phyloP scores from a whole-genome alignment of 345 rosid species.

The Durio zibethinus region DNA sequence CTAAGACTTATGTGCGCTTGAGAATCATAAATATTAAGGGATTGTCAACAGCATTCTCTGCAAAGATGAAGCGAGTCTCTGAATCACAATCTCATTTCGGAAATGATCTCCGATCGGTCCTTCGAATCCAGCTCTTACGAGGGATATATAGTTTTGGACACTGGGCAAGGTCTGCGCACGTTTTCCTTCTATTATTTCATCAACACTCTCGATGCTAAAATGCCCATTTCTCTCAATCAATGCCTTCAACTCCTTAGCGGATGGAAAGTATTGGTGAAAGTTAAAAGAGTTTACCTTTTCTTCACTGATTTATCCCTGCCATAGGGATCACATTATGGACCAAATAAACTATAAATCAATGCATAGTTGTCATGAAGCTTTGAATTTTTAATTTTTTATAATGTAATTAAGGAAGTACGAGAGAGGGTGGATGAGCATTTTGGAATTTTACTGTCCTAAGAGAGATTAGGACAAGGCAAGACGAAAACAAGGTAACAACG shows the following conservation, averaged over 20 bases:
- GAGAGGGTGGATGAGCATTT: too few species aligned
- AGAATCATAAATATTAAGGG: background rate
- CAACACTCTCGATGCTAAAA: constrained; percentile 10
- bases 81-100: background rate
- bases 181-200: background rate
- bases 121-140: constrained; percentile 12
- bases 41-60: background rate
- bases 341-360: background rate
- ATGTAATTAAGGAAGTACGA: too few species aligned
- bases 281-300: constrained; percentile 19
- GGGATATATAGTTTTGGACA: background rate
- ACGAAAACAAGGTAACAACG: too few species aligned
- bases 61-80: background rate
- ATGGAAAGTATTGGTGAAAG: constrained; percentile 13
- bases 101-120: constrained; percentile 12
- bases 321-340: background rate
- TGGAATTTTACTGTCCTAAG: too few species aligned
- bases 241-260: constrained; percentile 3
- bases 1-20: background rate
- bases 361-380: too few species aligned
- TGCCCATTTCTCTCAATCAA: background rate
- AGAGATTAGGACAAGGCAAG: too few species aligned
- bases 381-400: too few species aligned
- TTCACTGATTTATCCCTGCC: constrained; percentile 15
- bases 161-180: background rate